Base-by-base conservation (phyloP, 495 filamentous ascomycete genomes). In the Hypoxylon rickii region DNA sequence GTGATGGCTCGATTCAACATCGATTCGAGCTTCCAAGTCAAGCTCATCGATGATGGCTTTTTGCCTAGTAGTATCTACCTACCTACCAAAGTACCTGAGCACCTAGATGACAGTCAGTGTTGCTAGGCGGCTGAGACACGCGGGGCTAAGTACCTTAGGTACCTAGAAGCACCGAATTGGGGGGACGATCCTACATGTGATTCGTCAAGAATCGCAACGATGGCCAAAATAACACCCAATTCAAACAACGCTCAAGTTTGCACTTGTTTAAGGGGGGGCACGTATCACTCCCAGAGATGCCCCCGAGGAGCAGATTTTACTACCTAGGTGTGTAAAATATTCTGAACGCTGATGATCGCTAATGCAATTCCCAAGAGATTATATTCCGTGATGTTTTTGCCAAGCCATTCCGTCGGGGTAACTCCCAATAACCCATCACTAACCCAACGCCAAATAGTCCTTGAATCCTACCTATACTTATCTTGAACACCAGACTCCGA, bases 401-500 rank as follows among this genome's bases (percentile, higher is more conserved):
- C 32, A 26, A 37, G 18, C 17, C 24, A 24, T 29, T 3, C 19
- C 29, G 34, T 32, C 26, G 41, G 19, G 42, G 8, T 41, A 19
- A 39, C 39, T 51, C 49, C 19, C 47, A 12, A 3, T 13, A 34
- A 39, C 36, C 34, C 11, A 26, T 43, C 19, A 31, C 34, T 29
- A 15, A 47, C 36, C 16, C 42, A 16, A 40, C 41, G 42, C 43
- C 48, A 7, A 7, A 43, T 31, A 32, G 47, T 12, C 33, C n/a
- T 29, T 47, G 17, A 41, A 12, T 26, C 55, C 41, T 51, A 39
- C 12, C 33, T 8, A 39, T 29, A 4, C 32, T 13, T 34, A 15
- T 29, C 32, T 33, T 20, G 7, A 58, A 51, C 47, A 47, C 48
- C 41, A 32, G 18, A 51, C 55, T 41, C 55, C 47, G 43, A 40